Conservation (phyloP, 305 asterid species). For the Rubia occidens region DNA sequence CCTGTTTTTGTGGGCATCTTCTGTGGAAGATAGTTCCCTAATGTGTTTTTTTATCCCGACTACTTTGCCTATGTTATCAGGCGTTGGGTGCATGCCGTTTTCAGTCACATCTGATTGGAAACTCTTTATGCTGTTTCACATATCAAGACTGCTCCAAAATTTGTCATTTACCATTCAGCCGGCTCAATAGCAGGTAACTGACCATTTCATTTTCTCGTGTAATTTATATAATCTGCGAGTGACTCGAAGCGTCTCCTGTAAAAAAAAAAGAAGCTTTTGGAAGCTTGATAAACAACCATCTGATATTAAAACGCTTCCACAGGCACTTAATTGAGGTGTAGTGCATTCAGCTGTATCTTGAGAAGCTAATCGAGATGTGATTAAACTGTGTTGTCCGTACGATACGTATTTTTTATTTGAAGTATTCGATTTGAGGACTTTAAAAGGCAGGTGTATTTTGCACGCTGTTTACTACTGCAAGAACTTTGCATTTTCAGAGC, state of each 20-base stretch:
- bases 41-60: not conserved
- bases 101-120: slow-evolving; percentile 31
- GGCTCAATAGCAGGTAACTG: not conserved
- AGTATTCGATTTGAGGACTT: not conserved
- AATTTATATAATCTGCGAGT: too few species aligned
- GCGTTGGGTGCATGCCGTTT: slow-evolving; percentile 71
- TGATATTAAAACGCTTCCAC: not conserved
- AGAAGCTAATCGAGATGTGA: not conserved
- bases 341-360: not conserved
- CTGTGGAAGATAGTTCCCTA: not conserved
- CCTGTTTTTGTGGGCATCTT: not conserved
- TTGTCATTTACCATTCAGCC: not conserved
- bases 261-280: not conserved
- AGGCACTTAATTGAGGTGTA: not conserved
- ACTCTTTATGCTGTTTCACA: slow-evolving; percentile 1
- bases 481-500: not conserved
- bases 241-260: too few species aligned
- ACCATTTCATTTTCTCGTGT: not conserved
- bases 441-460: not conserved
- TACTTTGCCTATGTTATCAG: slow-evolving; percentile 24
- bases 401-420: not conserved
- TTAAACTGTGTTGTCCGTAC: not conserved
- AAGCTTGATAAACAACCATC: not conserved
- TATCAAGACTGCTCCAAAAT: not conserved
- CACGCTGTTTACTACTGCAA: not conserved